Conservation (phyloP, 352 stramenopile genomes). For the Phytophthora pisi region DNA sequence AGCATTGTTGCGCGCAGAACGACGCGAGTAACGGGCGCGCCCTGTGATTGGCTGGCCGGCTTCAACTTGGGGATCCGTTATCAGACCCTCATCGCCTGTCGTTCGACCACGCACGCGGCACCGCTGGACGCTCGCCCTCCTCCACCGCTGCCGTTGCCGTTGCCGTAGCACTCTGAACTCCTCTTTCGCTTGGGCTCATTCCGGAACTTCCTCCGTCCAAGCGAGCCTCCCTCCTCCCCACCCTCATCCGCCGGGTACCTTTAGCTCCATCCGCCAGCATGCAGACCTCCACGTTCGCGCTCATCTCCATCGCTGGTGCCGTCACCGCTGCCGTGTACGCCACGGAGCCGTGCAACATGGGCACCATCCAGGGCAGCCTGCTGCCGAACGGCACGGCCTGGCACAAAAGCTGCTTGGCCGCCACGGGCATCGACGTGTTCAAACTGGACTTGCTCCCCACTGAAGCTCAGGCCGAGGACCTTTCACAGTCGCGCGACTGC, state of each 20-base stretch:
- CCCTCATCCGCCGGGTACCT: slow-evolving; percentile 1
- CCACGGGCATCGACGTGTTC: slow-evolving; percentile 64
- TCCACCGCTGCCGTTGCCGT: neutral
- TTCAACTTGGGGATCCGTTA: slow-evolving; percentile 33
- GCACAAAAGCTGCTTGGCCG: slow-evolving; percentile 34
- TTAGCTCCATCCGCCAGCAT: slow-evolving; percentile 15
- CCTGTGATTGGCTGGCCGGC: slow-evolving; percentile 19
- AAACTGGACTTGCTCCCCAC: slow-evolving; percentile 44
- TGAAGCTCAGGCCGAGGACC: slow-evolving; percentile 42
- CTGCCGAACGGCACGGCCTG: slow-evolving; percentile 56
- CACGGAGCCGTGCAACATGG: slow-evolving; percentile 48
- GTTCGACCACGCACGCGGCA: neutral
- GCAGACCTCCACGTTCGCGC: slow-evolving; percentile 30
- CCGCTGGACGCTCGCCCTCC: no score
- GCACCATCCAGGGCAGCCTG: slow-evolving; percentile 52
- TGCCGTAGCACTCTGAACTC: neutral
- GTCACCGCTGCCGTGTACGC: slow-evolving; percentile 23
- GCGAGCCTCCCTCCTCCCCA: slow-evolving; percentile 9
- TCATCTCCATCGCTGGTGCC: slow-evolving; percentile 22
- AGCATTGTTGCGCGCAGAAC: slow-evolving; percentile 5
- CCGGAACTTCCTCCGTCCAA: slow-evolving; percentile 24
- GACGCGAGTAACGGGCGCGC: slow-evolving; percentile 10
- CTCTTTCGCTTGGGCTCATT: slow-evolving; percentile 16
- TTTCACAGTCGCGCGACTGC: slow-evolving; percentile 58
- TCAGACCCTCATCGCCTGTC: slow-evolving; percentile 24